phyloP scores from a whole-genome alignment of 139 green algal genomes.

The Tetraselmis striata region DNA sequence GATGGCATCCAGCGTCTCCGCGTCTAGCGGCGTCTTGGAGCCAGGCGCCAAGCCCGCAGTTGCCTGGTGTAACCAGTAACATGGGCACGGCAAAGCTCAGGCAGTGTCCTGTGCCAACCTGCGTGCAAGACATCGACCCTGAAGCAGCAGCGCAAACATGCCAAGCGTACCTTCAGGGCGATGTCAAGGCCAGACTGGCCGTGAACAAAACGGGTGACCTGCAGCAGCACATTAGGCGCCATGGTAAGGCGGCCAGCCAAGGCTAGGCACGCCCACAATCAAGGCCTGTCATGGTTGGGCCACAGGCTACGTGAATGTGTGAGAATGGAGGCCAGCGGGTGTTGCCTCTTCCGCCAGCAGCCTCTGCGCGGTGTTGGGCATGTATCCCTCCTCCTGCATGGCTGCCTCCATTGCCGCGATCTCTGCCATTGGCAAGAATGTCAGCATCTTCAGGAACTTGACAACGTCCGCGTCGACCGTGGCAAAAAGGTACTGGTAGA shows the following conservation, averaged over 20 bases:
- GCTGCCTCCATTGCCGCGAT: constrained; percentile 51
- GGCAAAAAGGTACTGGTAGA: constrained; percentile 93
- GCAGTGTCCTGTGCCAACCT: no score
- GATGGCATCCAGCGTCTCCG: constrained; percentile 65
- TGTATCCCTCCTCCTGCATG: constrained; percentile 61
- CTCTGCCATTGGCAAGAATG: constrained; percentile 85
- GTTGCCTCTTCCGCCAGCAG: constrained; percentile 87
- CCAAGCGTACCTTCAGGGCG: constrained; percentile 79
- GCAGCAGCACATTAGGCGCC: not conserved
- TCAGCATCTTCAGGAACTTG: constrained; percentile 89
- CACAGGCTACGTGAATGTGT: no score
- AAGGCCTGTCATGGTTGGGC: no score
- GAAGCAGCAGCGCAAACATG: no score
- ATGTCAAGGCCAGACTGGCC: constrained; percentile 81
- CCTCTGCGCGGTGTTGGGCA: constrained; percentile 82
- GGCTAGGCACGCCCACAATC: no score
- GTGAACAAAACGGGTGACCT: constrained; percentile 74
- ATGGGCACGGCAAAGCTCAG: no score
- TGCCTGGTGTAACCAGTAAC: no score
- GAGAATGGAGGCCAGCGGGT: no score
- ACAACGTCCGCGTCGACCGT: constrained; percentile 80
- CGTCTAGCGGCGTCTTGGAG: constrained; percentile 70
- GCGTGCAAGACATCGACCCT: no score
- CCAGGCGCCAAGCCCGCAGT: constrained; percentile 59
- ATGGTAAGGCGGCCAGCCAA: not conserved